Base-by-base conservation (phyloP, 306 rosid species). In the Trifolium repens region DNA sequence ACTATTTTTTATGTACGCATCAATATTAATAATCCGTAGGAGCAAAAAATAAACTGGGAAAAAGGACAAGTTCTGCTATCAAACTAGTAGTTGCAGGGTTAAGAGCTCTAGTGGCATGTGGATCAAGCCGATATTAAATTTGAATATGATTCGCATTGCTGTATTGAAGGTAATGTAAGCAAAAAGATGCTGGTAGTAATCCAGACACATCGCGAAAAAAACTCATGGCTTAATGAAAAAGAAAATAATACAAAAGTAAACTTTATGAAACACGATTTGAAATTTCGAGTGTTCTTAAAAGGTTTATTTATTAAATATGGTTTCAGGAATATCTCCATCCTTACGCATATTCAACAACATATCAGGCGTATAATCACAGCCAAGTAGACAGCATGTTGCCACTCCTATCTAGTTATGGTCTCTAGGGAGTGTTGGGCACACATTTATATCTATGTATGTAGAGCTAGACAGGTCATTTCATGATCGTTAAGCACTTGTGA, bases 191-290 rank as follows among this genome's bases (percentile, higher is more conserved):
- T 43, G 62, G 17, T 60, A 1, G 30, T 54, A 8, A 19, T 9
- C 60, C 26, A 55, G 7, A 74, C 71, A 67, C 13, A 50, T 42
- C 11, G 75, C 64, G 24, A 78, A 50, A 3, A 49, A 77, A 67
- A 2, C 49, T 49, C 34, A 15, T 19, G 68, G n/a, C 26, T 17
- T 30, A 30, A 39, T 52, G 26, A 35, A 17, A 35, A 40, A 14
- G 37, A 40, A 67, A 26, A 39, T 12, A 61, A 19, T 63, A 67
- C 43, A 69, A 73, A 59, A 62, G 75, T 17, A 62, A 24, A 73
- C 71, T 52, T 58, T 34, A 67, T 46, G 11, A 67, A 42, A 73
- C 39, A 24, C 8, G 62, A 44, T 14, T 2, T 50, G 26, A 14
- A 15, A 75, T 35, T 75, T 9, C 47, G 1, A 70, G 9, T 72